phyloP scores from a whole-genome alignment of 2,329 filamentous ascomycete genomes.

The Alternaria angustiovoidea region DNA sequence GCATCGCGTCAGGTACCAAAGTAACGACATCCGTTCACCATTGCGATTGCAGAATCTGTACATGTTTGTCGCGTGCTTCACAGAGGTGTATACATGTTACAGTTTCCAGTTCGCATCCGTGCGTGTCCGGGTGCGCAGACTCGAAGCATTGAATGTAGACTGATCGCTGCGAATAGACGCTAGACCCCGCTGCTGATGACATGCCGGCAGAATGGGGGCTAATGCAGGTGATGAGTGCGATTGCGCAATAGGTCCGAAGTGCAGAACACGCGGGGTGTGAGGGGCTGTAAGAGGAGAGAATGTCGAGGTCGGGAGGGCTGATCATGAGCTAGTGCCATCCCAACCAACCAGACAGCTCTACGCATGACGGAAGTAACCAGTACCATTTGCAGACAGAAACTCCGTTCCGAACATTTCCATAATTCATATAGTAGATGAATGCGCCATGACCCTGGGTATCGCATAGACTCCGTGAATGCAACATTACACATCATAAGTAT shows the following conservation, averaged over 20 bases:
- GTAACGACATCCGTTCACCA: neutral
- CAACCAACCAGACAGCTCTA: neutral
- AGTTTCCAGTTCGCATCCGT: neutral
- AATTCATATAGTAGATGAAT: neutral
- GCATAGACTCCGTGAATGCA: conserved; percentile 17
- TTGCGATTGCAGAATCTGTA: neutral
- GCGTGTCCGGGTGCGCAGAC: neutral
- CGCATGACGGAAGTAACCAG: neutral
- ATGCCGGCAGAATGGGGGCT: neutral
- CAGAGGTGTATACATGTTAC: neutral
- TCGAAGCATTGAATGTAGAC: conserved; percentile 6
- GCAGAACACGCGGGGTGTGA: conserved; percentile 8
- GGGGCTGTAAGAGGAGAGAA: neutral
- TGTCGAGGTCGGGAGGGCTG: neutral
- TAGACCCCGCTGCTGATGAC: neutral
- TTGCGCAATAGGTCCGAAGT: conserved; percentile 16
- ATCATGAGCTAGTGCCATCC: neutral
- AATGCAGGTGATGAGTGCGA: conserved; percentile 5
- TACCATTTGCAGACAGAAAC: neutral
- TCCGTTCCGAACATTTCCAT: neutral
- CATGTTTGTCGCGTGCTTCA: neutral
- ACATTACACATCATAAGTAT: neutral
- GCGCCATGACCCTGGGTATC: conserved; percentile 22
- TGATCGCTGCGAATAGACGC: neutral
- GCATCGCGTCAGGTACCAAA: neutral